Evolutionary conservation across 805 yeast genomes (phyloP).

Genomic region (Jamesozyma spencerorum): DNA sequence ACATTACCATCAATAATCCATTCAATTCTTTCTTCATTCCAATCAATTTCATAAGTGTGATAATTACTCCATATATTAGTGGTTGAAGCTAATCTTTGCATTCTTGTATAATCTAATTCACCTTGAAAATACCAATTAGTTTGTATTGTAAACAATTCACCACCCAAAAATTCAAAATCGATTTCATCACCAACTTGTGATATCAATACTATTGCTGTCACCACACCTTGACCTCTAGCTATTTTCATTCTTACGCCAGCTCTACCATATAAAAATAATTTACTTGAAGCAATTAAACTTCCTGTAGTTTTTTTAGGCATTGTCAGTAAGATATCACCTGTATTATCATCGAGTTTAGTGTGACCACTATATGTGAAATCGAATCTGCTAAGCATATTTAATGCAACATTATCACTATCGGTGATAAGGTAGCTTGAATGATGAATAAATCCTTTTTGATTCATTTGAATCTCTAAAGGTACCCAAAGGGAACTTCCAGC

Average conservation of each 20-base stretch:
- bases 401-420: constrained; percentile 40
- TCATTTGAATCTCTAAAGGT: constrained; percentile 4
- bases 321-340: constrained; percentile 43
- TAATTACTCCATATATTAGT: constrained; percentile 51
- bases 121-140: constrained; percentile 78
- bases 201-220: constrained; percentile 72
- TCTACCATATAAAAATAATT: constrained; percentile 78
- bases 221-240: constrained; percentile 69
- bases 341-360: constrained; percentile 39
- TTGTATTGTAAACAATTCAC: constrained; percentile 56
- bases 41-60: constrained; percentile 71
- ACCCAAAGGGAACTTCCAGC: not conserved
- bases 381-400: constrained; percentile 50
- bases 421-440: constrained; percentile 23
- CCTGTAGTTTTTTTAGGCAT: constrained; percentile 76
- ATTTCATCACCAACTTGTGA: constrained; percentile 87
- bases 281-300: constrained; percentile 67
- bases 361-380: constrained; percentile 57
- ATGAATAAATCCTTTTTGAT: constrained; percentile 18
- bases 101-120: constrained; percentile 54
- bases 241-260: constrained; percentile 59
- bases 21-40: constrained; percentile 60
- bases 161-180: constrained; percentile 82
- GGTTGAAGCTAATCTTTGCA: constrained; percentile 24
- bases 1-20: constrained; percentile 66